Base-by-base conservation (phyloP, 2,329 filamentous ascomycete genomes). In the Gnomoniopsis smithogilvyi region DNA sequence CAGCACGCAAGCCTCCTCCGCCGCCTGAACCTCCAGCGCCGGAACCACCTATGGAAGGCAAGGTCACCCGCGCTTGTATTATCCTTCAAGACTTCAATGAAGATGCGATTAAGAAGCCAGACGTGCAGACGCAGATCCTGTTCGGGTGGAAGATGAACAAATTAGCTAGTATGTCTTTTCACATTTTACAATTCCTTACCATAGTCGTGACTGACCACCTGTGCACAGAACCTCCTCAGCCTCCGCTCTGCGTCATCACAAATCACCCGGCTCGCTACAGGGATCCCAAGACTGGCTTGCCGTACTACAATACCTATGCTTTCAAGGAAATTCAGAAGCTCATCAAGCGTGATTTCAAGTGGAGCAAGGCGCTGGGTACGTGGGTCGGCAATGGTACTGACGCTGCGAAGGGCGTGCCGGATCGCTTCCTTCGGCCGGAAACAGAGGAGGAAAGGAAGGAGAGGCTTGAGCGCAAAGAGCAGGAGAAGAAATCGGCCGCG, bases 241-340 rank as follows among this genome's bases (percentile, higher is more conserved):
- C 73, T 1, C 76, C 82, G 17, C 78, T 88, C 34, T 99, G 95
- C 72, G 88, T 87, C 51, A 93, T 98, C 69, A 97, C 92, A 1
- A 89, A 88, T 67, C 84, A 88, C 55, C 85, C 88, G 4, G 95
- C 94, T 14, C 86, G 86, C 56, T 98, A 96, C 73, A 84, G 87
- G 24, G 95, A 99, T 71, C 91, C 92, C 0, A 83, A 84, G 65
- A 98, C 94, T 0, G 90, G 91, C 0, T 80, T 98, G 17, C 85
- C 88, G 1, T 99, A 94, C 73, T 83, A 85, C 63, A 94, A 94
- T 70, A 78, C 85, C 47, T 84, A 88, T 63, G 93, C 92, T 0
- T 97, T 92, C 74, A 86, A 86, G 66, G 87, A 96, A 71, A 89
- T 98, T 49, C 88, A 91, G 67, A 85, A 88, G 57, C 80, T 96